These are phyloP conservation scores for Dryas integrifolia DNA, from an alignment of 331 rosid species.

Conservation along the genomic window DNA sequence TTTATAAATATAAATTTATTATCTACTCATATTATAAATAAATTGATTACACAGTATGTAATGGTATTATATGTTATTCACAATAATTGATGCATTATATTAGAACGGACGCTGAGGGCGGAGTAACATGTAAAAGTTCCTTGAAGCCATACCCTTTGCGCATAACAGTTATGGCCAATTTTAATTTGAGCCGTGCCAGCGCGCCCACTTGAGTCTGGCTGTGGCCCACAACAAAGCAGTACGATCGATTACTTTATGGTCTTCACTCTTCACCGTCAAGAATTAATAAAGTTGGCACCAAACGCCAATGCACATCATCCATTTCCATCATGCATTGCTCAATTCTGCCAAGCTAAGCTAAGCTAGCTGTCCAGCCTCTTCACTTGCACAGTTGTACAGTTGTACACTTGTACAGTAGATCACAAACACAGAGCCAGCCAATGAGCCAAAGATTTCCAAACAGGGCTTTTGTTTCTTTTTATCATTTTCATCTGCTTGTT, in stretches of 20 bases:
- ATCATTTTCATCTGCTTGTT: not conserved
- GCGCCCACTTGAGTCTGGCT: not conserved
- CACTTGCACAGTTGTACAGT: no score
- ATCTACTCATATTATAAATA: no score
- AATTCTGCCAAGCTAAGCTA: not conserved
- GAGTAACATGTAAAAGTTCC: no score
- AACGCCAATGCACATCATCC: not conserved
- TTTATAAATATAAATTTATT: no score
- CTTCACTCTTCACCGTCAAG: constrained; percentile 9
- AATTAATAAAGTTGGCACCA: not conserved
- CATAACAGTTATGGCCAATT: not conserved
- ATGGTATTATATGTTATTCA: no score
- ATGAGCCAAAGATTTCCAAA: not conserved
- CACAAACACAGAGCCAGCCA: no score
- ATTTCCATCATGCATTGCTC: not conserved
- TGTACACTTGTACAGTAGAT: no score
- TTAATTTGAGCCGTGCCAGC: not conserved
- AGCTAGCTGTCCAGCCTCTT: not conserved
- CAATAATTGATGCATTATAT: no score
- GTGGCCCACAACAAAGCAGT: not conserved
- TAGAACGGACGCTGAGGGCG: no score
- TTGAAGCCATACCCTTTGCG: no score
- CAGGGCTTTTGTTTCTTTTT: not conserved
- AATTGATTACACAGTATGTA: no score
- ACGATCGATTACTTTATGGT: no score